Evolutionary conservation across 352 stramenopile species (phyloP), one percentile per base, ranked within the genome.

Genomic region (Globisporangium sylvaticum): DNA sequence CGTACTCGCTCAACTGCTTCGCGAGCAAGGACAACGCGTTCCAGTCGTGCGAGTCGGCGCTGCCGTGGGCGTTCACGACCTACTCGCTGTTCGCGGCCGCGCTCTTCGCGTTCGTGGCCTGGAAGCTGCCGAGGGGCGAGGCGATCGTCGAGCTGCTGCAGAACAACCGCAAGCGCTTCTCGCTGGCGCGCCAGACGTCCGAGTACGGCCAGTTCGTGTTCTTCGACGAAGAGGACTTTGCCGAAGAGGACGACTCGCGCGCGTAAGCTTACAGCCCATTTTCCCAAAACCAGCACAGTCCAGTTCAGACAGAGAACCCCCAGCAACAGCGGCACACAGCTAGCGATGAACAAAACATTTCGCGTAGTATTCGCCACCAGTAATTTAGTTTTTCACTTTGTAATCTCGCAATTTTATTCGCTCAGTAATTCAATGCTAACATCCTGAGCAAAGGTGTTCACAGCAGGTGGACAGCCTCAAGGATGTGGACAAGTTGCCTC

Each of bases 181-280:
- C 74, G 5, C 68, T 89, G 37, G 77, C 74, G 65, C 76, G 81
- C 15, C 81, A 91, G 71, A 62, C 81, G 44, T 89, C 83, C 50
- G 81, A 90, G 69, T 90, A 91, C 71, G 83, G 83, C 5, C 81
- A 90, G 68, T 91, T 89, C 64, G 80, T 91, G 10, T 84, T 79
- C 70, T 87, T 91, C 46, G 83, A 91, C 71, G 83, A 90, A 10
- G 80, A 91, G 18, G 78, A 84, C 1, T 70, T 69, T 39, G 68
- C 80, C 2, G 62, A 61, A 15, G 63, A 76, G 15, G 62, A 57
- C 4, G 14, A 52, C 4, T 14, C 29, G 29, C 55, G 55, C 18
- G 31, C 29, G 12, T 61, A 18, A 61, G 29, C 2, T 6, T 22
- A n/a, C 44, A 24, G 1, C 24, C 18, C 18, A 24, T n/a, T 25